Evolutionary conservation across 805 yeast species (phyloP).

Genomic region (Sugiyamaella smithiae): DNA sequence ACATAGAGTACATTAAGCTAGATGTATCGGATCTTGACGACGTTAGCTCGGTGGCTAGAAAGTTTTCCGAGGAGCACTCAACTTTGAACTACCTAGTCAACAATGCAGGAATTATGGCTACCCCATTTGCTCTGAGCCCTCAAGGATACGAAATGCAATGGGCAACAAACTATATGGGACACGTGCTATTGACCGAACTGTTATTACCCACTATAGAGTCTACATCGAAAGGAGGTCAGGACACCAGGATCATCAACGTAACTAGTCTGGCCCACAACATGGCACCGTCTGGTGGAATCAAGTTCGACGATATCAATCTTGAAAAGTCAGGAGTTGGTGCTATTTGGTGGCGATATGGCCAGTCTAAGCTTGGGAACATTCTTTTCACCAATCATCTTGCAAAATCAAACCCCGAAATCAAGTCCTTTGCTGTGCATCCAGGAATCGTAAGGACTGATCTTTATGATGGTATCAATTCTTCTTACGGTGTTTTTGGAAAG

Average conservation of each 20-base stretch:
- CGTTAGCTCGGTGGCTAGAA: conserved; percentile 38
- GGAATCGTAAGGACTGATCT: conserved; percentile 11
- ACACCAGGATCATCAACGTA: conserved; percentile 2
- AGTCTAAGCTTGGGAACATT: conserved; percentile 9
- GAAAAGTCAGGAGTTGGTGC: neutral
- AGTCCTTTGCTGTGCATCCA: conserved; percentile 7
- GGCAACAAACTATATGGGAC: conserved; percentile 75
- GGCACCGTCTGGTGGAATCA: conserved; percentile 8
- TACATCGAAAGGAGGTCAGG: conserved; percentile 1
- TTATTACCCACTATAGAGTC: conserved; percentile 1
- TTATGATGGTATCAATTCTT: conserved; percentile 8
- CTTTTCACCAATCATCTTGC: conserved; percentile 5
- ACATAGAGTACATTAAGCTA: conserved; percentile 37
- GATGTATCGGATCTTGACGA: conserved; percentile 40
- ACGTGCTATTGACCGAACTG: conserved; percentile 61
- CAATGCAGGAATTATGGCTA: conserved; percentile 81
- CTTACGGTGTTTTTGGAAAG: conserved; percentile 8
- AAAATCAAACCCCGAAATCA: conserved; percentile 3
- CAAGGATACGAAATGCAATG: conserved; percentile 76
- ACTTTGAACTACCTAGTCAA: conserved; percentile 49
- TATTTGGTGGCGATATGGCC: conserved; percentile 11
- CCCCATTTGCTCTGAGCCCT: conserved; percentile 59
- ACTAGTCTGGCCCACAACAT: neutral
- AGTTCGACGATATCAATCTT: conserved; percentile 6
- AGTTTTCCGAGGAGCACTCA: conserved; percentile 28